phyloP scores from a whole-genome alignment of 331 rosid species.

The Malus hybrid region DNA sequence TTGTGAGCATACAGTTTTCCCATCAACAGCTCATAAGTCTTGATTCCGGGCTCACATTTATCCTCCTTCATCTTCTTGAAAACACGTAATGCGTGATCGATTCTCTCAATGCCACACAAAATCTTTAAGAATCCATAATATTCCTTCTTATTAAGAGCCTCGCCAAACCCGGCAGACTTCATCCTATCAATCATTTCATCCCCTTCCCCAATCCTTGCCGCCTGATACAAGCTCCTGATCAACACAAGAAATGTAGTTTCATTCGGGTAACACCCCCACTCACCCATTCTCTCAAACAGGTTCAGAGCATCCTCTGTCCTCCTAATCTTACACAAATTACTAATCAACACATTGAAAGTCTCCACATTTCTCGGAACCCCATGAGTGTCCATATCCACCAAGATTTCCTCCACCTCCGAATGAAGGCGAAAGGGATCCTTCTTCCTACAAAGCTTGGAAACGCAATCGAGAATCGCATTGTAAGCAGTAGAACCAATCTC shows the following conservation, averaged over 20 bases:
- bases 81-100: slow-evolving; percentile 70
- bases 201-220: slow-evolving; percentile 78
- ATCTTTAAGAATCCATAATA: slow-evolving; percentile 59
- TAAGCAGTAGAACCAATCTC: slow-evolving; percentile 54
- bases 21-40: slow-evolving; percentile 61
- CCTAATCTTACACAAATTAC: slow-evolving; percentile 74
- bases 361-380: slow-evolving; percentile 82
- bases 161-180: slow-evolving; percentile 62
- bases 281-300: slow-evolving; percentile 54
- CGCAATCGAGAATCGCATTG: slow-evolving; percentile 69
- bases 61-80: slow-evolving; percentile 73
- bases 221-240: slow-evolving; percentile 75
- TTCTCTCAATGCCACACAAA: slow-evolving; percentile 86
- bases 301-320: slow-evolving; percentile 53
- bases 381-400: slow-evolving; percentile 55
- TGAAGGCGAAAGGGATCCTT: slow-evolving; percentile 65
- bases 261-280: slow-evolving; percentile 69
- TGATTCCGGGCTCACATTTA: slow-evolving; percentile 64
- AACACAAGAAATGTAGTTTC: slow-evolving; percentile 46
- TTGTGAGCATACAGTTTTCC: slow-evolving; percentile 61
- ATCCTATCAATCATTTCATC: slow-evolving; percentile 88
- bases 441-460: slow-evolving; percentile 53
- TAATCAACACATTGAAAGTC: slow-evolving; percentile 72
- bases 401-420: slow-evolving; percentile 52
- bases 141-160: slow-evolving; percentile 50